phyloP scores from a whole-genome alignment of 148 eudicot species.

The Nepenthes mirabilis region DNA sequence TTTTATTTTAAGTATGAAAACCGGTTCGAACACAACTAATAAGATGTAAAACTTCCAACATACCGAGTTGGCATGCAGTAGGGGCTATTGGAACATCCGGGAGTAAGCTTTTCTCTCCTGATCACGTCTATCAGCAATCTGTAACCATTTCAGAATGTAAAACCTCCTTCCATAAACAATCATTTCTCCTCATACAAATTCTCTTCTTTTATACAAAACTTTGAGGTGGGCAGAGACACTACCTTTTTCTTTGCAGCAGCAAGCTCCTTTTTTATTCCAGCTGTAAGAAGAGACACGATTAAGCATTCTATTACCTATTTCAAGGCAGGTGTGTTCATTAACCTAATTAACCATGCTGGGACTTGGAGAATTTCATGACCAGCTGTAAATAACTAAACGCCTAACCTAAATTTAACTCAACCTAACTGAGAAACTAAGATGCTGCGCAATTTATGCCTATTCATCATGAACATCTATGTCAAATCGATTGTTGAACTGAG shows the following conservation, averaged over 20 bases:
- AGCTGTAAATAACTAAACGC: too few species aligned
- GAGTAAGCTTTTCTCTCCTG: slow-evolving; percentile 55
- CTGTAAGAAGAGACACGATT: slow-evolving; percentile 16
- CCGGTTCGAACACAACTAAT: too few species aligned
- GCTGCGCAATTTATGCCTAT: too few species aligned
- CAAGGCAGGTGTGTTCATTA: too few species aligned
- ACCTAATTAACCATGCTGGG: too few species aligned
- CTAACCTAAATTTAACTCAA: too few species aligned
- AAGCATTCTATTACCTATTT: too few species aligned
- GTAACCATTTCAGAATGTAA: slow-evolving; percentile 7
- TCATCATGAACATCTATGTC: neutral
- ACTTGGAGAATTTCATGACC: too few species aligned
- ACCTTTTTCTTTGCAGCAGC: slow-evolving; percentile 75
- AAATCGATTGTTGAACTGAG: neutral
- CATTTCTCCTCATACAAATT: neutral
- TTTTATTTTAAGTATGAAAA: too few species aligned
- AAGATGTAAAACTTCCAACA: too few species aligned
- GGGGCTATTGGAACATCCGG: slow-evolving; percentile 31
- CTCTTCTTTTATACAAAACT: neutral
- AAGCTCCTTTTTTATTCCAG: slow-evolving; percentile 64
- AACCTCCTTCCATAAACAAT: neutral
- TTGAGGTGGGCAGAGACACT: neutral
- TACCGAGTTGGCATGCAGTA: neutral
- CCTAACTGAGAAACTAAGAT: too few species aligned
- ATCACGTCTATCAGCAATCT: slow-evolving; percentile 58